A percentile compares a stretch with the other conserved stretches of the same genome.
Evolutionary conservation across 441 rosid genomes (phyloP).

Genomic region (Kokia cookei): DNA sequence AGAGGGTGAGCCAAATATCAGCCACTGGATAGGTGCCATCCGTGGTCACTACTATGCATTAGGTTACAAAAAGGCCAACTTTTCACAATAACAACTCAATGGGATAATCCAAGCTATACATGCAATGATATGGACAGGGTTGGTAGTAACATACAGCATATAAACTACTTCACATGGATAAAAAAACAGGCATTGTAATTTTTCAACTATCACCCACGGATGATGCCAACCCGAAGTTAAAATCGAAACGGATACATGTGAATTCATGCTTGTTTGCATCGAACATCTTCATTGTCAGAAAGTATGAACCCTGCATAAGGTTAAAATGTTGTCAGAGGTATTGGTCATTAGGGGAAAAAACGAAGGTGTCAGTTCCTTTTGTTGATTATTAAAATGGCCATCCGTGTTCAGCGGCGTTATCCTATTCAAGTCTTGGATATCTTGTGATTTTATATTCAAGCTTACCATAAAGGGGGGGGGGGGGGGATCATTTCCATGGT

Average conservation of each 20-base stretch:
- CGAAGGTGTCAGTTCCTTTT: neutral
- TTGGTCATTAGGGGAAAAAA: neutral
- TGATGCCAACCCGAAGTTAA: slow-evolving; percentile 50
- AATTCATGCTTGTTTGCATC: slow-evolving; percentile 42
- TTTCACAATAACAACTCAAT: neutral
- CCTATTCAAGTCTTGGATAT: neutral
- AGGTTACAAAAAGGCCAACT: neutral
- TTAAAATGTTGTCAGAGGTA: neutral
- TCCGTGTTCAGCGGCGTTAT: neutral
- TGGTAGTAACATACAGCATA: neutral
- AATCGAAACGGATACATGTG: slow-evolving; percentile 73
- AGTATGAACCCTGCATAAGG: slow-evolving; percentile 65
- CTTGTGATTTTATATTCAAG: neutral
- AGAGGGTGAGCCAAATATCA: neutral
- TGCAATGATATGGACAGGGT: slow-evolving; percentile 10
- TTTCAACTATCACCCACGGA: slow-evolving; percentile 42
- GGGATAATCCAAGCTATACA: slow-evolving; percentile 2
- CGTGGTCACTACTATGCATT: too few species aligned
- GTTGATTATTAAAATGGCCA: neutral
- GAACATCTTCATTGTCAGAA: slow-evolving; percentile 74
- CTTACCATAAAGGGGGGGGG: neutral
- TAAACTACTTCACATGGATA: neutral
- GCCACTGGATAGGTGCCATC: neutral
- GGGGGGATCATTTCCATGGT: neutral
- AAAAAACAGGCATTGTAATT: neutral